Conservation (phyloP, 2,329 filamentous ascomycete species). For the Acephala macrosclerotiorum region DNA sequence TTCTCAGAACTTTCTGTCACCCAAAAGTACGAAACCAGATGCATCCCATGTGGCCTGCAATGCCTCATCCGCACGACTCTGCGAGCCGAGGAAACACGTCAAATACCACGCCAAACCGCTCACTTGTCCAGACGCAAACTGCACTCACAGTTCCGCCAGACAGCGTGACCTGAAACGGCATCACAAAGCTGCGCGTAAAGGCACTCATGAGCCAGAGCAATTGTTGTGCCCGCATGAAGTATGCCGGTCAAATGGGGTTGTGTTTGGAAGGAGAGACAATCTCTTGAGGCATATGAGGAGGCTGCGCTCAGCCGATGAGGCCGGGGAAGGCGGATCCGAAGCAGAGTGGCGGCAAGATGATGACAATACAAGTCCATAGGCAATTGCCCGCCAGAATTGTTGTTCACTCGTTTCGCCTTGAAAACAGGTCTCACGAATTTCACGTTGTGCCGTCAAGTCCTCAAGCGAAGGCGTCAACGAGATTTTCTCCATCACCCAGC, state of each 20-base stretch:
- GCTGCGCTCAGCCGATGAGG: neutral
- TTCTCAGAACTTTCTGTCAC: neutral
- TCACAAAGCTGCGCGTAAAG: neutral
- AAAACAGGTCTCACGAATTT: no score
- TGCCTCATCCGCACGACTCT: neutral
- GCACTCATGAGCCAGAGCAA: neutral
- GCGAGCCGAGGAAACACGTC: neutral
- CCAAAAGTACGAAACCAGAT: neutral
- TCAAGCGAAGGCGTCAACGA: no score
- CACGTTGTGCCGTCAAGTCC: no score
- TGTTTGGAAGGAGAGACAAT: conserved; percentile 6
- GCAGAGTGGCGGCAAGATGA: no score
- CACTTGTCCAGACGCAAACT: neutral
- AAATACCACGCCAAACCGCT: neutral
- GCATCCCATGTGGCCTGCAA: neutral
- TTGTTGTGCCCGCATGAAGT: neutral
- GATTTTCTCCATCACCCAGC: no score
- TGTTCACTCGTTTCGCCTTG: no score
- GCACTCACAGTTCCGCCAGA: neutral
- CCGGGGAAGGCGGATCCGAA: no score
- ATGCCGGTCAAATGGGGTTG: neutral
- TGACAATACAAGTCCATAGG: no score
- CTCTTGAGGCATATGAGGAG: neutral
- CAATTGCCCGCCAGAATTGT: no score
- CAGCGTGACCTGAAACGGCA: neutral